Conservation (phyloP, 768 basidiomycete species). For the Cystoderma amianthinum region DNA sequence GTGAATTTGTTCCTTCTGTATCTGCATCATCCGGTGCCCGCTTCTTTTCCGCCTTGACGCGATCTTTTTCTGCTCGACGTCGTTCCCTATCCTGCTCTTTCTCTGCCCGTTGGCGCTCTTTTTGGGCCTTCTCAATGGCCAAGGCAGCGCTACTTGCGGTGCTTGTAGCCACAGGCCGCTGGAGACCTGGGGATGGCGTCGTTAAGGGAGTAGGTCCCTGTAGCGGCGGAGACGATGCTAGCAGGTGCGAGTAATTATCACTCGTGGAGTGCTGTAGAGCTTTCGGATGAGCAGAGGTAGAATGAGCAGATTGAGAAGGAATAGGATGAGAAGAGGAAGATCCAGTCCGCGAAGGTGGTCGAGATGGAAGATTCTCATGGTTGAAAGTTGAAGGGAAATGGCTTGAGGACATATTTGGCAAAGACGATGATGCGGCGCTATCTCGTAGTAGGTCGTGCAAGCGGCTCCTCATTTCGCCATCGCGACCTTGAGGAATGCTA, state of each 20-base stretch:
- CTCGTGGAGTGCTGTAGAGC: constrained; percentile 3
- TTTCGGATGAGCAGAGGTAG: background rate
- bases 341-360: constrained; percentile 3
- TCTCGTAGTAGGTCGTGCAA: constrained; percentile 39
- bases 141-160: constrained; percentile 45
- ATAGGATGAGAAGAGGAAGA: constrained; percentile 3
- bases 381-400: constrained; percentile 11
- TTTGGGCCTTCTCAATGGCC: constrained; percentile 35
- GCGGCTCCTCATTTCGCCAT: constrained; percentile 26
- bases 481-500: constrained; percentile 13
- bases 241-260: constrained; percentile 7
- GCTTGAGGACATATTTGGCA: constrained; percentile 26
- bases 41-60: background rate
- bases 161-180: background rate
- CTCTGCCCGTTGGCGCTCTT: constrained; percentile 19
- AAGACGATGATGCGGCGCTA: constrained; percentile 32
- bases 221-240: constrained; percentile 4
- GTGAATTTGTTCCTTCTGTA: background rate
- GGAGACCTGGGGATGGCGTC: constrained; percentile 1
- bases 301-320: constrained; percentile 5
- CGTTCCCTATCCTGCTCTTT: constrained; percentile 20
- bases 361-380: constrained; percentile 8
- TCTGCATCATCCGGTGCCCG: background rate
- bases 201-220: background rate
- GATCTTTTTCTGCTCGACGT: constrained; percentile 16